Conservation (phyloP, 2,329 filamentous ascomycete species). For the Thielaviopsis ethacetica region DNA sequence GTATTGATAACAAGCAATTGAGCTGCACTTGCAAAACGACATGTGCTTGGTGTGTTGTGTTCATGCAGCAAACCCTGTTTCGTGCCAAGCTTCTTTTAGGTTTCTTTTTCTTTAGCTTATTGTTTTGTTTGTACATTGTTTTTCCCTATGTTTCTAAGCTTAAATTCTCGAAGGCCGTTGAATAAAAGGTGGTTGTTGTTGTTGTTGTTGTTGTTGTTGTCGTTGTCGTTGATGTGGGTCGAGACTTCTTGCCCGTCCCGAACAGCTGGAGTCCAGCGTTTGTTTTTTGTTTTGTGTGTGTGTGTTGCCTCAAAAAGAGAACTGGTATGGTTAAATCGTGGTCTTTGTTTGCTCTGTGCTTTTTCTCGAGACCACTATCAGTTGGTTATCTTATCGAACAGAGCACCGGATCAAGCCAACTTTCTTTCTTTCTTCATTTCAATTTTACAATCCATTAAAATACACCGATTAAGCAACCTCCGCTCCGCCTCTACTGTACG, state of each 20-base stretch:
- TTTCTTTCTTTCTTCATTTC: too few relatives aligned
- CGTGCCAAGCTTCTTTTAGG: background rate
- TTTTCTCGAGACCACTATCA: too few relatives aligned
- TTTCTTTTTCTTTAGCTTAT: background rate
- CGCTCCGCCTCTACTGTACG: too few relatives aligned
- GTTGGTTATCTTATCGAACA: too few relatives aligned
- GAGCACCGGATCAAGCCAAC: too few relatives aligned
- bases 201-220: too few relatives aligned
- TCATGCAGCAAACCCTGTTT: background rate
- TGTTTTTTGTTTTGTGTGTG: too few relatives aligned
- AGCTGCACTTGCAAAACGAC: background rate
- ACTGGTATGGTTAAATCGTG: too few relatives aligned
- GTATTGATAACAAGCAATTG: too few relatives aligned
- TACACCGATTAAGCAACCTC: background rate
- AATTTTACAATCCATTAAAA: background rate
- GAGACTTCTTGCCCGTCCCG: background rate
- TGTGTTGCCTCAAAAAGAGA: too few relatives aligned
- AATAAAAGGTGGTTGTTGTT: background rate
- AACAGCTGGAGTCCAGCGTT: background rate
- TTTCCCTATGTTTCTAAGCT: background rate
- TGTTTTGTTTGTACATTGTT: background rate
- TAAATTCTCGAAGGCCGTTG: background rate
- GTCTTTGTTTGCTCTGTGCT: too few relatives aligned
- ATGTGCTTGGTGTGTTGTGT: background rate
- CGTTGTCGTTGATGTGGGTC: background rate